Conservation (phyloP, 768 basidiomycete species). For the Tricholoma terreum region DNA sequence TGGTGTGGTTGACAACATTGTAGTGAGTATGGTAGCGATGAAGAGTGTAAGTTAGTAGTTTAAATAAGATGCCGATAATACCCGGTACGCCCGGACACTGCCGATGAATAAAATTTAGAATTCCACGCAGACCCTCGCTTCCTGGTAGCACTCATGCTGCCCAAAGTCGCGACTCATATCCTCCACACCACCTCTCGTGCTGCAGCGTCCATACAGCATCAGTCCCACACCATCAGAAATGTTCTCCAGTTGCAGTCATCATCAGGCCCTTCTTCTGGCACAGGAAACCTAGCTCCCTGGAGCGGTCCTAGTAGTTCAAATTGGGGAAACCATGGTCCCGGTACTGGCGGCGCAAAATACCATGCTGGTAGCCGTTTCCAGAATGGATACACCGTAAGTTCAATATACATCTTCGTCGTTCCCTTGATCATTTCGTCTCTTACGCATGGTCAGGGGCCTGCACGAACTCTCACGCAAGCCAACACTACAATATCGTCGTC, state of each 20-base stretch:
- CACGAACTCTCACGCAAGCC: slow-evolving; percentile 71
- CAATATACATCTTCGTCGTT: slow-evolving; percentile 1
- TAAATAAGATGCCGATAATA: not conserved
- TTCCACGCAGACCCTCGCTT: not conserved
- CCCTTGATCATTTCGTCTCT: not conserved
- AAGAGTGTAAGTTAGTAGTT: slow-evolving; percentile 58
- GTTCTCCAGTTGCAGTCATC: slow-evolving; percentile 67
- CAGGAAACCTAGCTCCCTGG: slow-evolving; percentile 38
- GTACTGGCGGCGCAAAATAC: slow-evolving; percentile 72
- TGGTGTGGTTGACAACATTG: slow-evolving; percentile 58
- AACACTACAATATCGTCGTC: slow-evolving; percentile 48
- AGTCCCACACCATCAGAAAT: slow-evolving; percentile 69
- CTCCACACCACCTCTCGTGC: slow-evolving; percentile 75
- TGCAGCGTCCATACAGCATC: slow-evolving; percentile 72
- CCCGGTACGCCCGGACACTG: not conserved
- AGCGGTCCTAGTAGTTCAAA: slow-evolving; percentile 47
- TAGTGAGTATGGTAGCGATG: slow-evolving; percentile 77
- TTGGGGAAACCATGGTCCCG: slow-evolving; percentile 52
- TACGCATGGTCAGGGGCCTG: slow-evolving; percentile 49
- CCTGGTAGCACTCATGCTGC: slow-evolving; percentile 53
- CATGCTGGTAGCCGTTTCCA: slow-evolving; percentile 72
- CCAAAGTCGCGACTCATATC: slow-evolving; percentile 78
- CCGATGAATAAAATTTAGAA: not conserved
- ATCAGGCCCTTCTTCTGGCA: slow-evolving; percentile 41
- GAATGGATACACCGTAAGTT: slow-evolving; percentile 60